Evolutionary conservation across 495 filamentous ascomycete genomes (phyloP), one percentile per base, ranked within the genome.

Genomic region (Penicillium coffeae): DNA sequence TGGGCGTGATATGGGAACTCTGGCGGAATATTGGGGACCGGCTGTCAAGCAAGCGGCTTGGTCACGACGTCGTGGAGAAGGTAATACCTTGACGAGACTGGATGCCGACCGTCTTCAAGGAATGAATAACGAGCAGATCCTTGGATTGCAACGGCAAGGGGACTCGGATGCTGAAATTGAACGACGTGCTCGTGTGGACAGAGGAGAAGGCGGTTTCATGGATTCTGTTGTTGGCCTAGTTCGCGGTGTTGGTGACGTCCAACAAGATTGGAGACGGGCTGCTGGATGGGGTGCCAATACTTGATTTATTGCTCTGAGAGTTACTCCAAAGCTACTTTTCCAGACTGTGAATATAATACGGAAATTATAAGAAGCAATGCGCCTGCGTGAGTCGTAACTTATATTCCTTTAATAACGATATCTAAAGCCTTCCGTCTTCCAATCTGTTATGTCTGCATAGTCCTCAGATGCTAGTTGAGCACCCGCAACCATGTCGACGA

Each of bases 391-490:
- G n/a, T 22, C 13, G 6, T 37, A 14, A 6, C 5, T 37, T 37
- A 13, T 30, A 30, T 10, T 30, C 25, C 10, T 30, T 30, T 43
- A 61, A 8, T 53, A 59, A 30, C 76, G 69, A 58, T 80, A 79
- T 39, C 76, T 64, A 48, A 80, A 81, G 1, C 76, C 76, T 2
- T 65, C 54, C 3, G 70, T 79, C 21, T 78, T 73, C 73, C 74
- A 77, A 41, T 79, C 78, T 10, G 74, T 76, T 13, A 72, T 56
- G 61, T 79, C 78, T 16, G 79, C 72, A 55, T 74, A 74, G 47
- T 74, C 73, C 30, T 69, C 60, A 13, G 63, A 54, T 13, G 58
- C 51, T 19, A 72, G 47, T 19, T 55, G 54, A 9, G 68, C 59
- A 45, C 62, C 55, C 10, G 60, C 52, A 39, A 68, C 59, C 38